Conservation (phyloP, 139 green algal genomes). For the Picochlorum sp. region DNA sequence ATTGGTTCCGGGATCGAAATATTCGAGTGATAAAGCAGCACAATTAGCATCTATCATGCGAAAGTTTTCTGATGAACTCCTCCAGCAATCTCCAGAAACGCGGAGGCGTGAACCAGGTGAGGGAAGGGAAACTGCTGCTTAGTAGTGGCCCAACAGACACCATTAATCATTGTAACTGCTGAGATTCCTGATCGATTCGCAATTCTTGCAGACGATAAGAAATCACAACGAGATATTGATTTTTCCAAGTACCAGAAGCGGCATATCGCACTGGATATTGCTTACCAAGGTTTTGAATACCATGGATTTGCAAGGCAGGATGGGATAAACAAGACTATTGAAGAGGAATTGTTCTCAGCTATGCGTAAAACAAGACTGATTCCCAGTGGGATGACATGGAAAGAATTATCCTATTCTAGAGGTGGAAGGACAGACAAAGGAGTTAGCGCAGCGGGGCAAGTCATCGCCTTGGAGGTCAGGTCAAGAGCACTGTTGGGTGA, state of each 20-base stretch:
- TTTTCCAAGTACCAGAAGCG: constrained; percentile 33
- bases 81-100: too few relatives aligned
- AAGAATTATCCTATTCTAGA: constrained; percentile 55
- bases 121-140: too few relatives aligned
- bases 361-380: constrained; percentile 56
- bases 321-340: constrained; percentile 54
- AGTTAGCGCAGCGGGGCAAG: constrained; percentile 68
- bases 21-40: too few relatives aligned
- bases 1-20: too few relatives aligned
- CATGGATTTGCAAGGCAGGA: constrained; percentile 74
- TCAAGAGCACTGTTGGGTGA: constrained; percentile 33
- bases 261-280: constrained; percentile 71
- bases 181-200: neutral
- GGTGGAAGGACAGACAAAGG: constrained; percentile 79
- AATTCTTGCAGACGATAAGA: neutral
- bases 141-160: too few relatives aligned
- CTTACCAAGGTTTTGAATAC: constrained; percentile 71
- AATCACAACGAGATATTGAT: constrained; percentile 19
- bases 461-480: constrained; percentile 70
- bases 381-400: constrained; percentile 26
- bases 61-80: too few relatives aligned
- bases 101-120: too few relatives aligned
- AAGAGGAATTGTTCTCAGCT: constrained; percentile 61
- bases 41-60: too few relatives aligned
- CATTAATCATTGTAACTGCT: too few relatives aligned